These are phyloP conservation scores for Botrytis deweyae DNA, from an alignment of 2,329 filamentous ascomycete genomes.

Conservation along the genomic window DNA sequence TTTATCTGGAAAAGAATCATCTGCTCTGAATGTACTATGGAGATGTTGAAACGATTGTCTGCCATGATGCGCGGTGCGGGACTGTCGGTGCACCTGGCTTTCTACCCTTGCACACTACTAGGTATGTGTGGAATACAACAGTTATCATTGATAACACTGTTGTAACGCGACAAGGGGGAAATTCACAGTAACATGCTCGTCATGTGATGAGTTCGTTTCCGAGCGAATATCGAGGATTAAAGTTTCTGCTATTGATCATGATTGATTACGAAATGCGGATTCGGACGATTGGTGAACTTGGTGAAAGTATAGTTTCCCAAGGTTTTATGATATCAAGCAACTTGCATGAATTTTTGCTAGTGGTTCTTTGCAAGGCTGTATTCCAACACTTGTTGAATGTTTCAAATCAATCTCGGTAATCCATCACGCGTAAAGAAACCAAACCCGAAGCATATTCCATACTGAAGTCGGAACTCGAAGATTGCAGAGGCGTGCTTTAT, in stretches of 20 bases:
- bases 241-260: not conserved
- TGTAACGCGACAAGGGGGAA: not conserved
- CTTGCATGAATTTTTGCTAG: not conserved
- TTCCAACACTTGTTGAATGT: not conserved
- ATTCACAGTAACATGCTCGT: not conserved
- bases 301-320: not conserved
- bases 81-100: not conserved
- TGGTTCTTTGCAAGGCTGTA: not conserved
- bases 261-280: not conserved
- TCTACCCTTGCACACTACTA: not conserved
- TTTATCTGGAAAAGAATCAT: not conserved
- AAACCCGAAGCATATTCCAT: not conserved
- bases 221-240: not conserved
- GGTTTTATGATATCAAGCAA: not conserved
- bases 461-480: not conserved
- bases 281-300: not conserved
- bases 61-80: too few species aligned
- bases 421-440: not conserved
- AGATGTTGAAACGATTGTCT: not conserved
- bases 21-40: not conserved
- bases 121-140: not conserved
- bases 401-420: not conserved
- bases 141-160: not conserved
- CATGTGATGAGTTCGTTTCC: not conserved
- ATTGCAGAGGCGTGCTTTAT: not conserved